Conservation (phyloP, 768 basidiomycete genomes). For the Phylloporus sp. region DNA sequence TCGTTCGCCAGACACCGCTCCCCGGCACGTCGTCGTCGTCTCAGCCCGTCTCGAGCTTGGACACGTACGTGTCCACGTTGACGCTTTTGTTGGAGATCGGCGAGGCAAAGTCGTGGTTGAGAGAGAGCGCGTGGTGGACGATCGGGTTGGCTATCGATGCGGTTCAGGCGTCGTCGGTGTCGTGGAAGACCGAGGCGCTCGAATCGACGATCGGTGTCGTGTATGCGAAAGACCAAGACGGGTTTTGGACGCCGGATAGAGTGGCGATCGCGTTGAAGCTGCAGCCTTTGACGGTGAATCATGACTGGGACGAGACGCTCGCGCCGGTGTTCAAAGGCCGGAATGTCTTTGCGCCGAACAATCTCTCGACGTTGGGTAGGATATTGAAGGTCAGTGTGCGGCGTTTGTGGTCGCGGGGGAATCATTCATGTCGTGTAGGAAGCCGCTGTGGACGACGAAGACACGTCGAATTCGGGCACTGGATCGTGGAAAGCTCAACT, state of each 20-base stretch:
- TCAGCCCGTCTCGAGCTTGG: constrained; percentile 50
- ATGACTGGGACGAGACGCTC: constrained; percentile 62
- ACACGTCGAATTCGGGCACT: constrained; percentile 43
- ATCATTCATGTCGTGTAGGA: constrained; percentile 40
- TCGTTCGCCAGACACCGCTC: constrained; percentile 57
- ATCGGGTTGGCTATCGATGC: constrained; percentile 60
- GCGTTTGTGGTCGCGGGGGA: not conserved
- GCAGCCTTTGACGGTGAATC: constrained; percentile 53
- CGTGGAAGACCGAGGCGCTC: constrained; percentile 70
- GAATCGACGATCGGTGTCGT: constrained; percentile 45
- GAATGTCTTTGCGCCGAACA: constrained; percentile 63
- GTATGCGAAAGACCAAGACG: constrained; percentile 32
- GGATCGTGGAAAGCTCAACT: constrained; percentile 84
- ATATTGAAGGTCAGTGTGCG: constrained; percentile 66
- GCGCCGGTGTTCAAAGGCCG: constrained; percentile 73
- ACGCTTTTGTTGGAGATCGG: constrained; percentile 62
- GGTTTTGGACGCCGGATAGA: constrained; percentile 81
- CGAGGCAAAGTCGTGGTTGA: constrained; percentile 83
- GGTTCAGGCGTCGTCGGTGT: constrained; percentile 49
- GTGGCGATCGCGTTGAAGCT: constrained; percentile 73
- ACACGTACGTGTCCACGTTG: constrained; percentile 56
- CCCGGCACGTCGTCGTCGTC: constrained; percentile 48
- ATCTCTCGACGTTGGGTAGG: constrained; percentile 65
- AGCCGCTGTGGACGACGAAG: constrained; percentile 51
- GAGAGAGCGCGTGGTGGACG: constrained; percentile 89